A percentile compares a stretch with the other conserved stretches of the same genome.
phyloP scores from a whole-genome alignment of 1,284 basidiomycete genomes.

The Fomitopsis pinicola region DNA sequence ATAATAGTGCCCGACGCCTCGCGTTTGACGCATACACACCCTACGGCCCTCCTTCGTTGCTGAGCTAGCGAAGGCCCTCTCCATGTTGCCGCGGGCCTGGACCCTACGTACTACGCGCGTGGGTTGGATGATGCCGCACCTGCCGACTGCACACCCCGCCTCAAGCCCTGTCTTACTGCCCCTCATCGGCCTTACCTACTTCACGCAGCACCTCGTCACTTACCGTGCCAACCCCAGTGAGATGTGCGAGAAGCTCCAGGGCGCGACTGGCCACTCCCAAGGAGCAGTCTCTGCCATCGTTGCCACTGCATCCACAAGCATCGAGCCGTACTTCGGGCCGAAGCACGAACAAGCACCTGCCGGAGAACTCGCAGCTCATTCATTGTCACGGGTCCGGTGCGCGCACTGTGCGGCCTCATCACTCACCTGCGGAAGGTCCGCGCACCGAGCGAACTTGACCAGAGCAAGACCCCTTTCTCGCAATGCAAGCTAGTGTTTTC shows the following conservation, averaged over 20 bases:
- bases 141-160: conserved; percentile 85
- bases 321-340: conserved; percentile 74
- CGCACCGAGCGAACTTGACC: conserved; percentile 85
- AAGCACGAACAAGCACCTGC: conserved; percentile 86
- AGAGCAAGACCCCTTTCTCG: conserved; percentile 91
- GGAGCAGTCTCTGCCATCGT: conserved; percentile 92
- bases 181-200: conserved; percentile 93
- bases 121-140: conserved; percentile 75
- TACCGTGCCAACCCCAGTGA: conserved; percentile 80
- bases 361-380: conserved; percentile 78
- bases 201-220: conserved; percentile 86
- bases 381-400: conserved; percentile 91
- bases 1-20: no score
- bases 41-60: conserved; percentile 74
- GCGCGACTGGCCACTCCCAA: conserved; percentile 95
- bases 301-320: conserved; percentile 76
- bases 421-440: conserved; percentile 87
- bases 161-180: conserved; percentile 95
- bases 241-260: conserved; percentile 72
- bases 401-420: conserved; percentile 90
- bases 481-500: conserved; percentile 95
- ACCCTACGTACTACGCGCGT: conserved; percentile 70
- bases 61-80: conserved; percentile 65
- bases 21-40: conserved; percentile 75
- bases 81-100: conserved; percentile 66